phyloP scores from a whole-genome alignment of 139 green algal species.

The Monoraphidium neglectum region DNA sequence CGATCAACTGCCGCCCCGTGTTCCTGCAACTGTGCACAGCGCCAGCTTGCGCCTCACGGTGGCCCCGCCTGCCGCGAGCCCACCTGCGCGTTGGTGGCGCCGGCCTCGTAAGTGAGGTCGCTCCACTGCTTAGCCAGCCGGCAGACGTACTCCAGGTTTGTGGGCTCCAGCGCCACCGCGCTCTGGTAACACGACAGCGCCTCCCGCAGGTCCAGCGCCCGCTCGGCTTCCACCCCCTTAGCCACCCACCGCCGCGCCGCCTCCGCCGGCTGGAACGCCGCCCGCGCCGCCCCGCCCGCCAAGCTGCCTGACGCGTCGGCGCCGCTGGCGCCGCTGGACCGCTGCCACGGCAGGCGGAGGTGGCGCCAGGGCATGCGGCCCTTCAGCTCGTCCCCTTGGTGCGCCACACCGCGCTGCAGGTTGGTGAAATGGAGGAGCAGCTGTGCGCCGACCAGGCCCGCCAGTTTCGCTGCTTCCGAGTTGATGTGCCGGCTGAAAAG shows the following conservation, averaged over 20 bases:
- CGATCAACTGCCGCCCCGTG: too few species aligned
- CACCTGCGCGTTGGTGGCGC: conserved; percentile 35
- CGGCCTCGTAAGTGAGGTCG: conserved; percentile 63
- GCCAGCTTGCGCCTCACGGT: too few species aligned
- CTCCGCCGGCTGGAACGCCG: conserved; percentile 7
- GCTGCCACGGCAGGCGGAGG: conserved; percentile 28
- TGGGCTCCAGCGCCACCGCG: conserved; percentile 43
- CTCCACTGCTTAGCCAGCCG: conserved; percentile 63
- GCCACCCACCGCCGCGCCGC: conserved; percentile 23
- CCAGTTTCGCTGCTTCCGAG: too few species aligned
- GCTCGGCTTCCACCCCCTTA: conserved; percentile 17
- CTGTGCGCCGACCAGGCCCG: too few species aligned
- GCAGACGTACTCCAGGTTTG: conserved; percentile 30
- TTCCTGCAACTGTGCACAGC: too few species aligned
- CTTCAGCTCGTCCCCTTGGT: background rate
- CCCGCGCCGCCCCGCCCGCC: background rate
- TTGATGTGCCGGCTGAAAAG: too few species aligned
- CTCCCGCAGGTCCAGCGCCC: conserved; percentile 33
- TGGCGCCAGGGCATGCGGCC: conserved; percentile 6
- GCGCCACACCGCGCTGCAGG: conserved; percentile 33
- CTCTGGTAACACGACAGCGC: conserved; percentile 26
- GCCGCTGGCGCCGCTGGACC: background rate
- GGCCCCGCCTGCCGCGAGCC: too few species aligned
- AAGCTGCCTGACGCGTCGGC: background rate
- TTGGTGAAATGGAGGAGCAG: too few species aligned